Conservation (phyloP, 2,329 filamentous ascomycete genomes). For the Penicillium nordicum region DNA sequence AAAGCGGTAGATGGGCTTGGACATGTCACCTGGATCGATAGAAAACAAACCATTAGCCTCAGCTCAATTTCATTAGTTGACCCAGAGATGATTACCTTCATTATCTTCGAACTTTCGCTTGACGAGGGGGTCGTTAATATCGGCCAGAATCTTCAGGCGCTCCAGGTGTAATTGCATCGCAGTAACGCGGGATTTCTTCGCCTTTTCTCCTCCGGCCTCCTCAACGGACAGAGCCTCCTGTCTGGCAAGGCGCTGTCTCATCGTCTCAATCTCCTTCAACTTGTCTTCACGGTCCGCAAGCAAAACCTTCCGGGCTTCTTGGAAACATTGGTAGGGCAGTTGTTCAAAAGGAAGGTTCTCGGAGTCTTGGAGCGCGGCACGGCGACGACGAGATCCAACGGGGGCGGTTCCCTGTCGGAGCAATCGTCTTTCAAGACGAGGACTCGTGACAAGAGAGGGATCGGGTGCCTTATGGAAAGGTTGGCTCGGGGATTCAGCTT, state of each 20-base stretch:
- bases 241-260: constrained; percentile 65
- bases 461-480: constrained; percentile 50
- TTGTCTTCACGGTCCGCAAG: constrained; percentile 78
- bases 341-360: constrained; percentile 80
- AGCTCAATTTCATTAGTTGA: background rate
- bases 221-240: constrained; percentile 59
- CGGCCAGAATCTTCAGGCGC: constrained; percentile 78
- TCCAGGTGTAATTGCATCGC: constrained; percentile 72
- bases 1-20: constrained; percentile 90
- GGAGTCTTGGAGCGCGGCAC: constrained; percentile 65
- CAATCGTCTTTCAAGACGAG: constrained; percentile 63
- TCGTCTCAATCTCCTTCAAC: constrained; percentile 65
- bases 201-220: constrained; percentile 59
- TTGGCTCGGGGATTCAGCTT: constrained; percentile 38
- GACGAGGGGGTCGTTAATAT: constrained; percentile 91
- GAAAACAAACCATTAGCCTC: constrained; percentile 19
- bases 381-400: constrained; percentile 79
- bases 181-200: constrained; percentile 63
- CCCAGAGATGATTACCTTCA: constrained; percentile 56
- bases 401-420: constrained; percentile 66
- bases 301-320: constrained; percentile 85
- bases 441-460: constrained; percentile 65
- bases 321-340: constrained; percentile 95
- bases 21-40: constrained; percentile 73
- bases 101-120: constrained; percentile 95